Evolutionary conservation across 1,284 basidiomycete species (phyloP).

Genomic region (Sporisorium exsertum): DNA sequence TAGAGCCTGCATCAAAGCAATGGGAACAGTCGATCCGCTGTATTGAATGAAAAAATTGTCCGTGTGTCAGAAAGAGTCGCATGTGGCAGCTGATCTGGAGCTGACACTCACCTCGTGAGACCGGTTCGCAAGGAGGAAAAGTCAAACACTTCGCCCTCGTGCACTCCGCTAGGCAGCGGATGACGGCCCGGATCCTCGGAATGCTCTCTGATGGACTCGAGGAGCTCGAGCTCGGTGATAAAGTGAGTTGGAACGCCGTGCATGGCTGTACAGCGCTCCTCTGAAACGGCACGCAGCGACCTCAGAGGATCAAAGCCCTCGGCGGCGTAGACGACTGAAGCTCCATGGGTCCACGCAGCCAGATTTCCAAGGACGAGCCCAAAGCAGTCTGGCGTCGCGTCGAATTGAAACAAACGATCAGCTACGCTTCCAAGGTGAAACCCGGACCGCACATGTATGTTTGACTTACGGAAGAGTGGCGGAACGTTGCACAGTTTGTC

Average conservation of each 20-base stretch:
- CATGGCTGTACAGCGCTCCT: constrained; percentile 80
- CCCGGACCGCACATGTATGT: not conserved
- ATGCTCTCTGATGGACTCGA: constrained; percentile 73
- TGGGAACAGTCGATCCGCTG: constrained; percentile 81
- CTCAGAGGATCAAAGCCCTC: constrained; percentile 76
- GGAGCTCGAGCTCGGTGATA: constrained; percentile 74
- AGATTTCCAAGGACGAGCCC: constrained; percentile 85
- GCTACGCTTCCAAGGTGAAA: not conserved
- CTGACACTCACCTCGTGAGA: constrained; percentile 73
- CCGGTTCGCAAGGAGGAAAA: constrained; percentile 75
- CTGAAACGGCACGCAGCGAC: constrained; percentile 77
- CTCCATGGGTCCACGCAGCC: constrained; percentile 80
- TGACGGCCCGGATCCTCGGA: constrained; percentile 15
- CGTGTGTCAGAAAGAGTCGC: not conserved
- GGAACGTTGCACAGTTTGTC: constrained; percentile 58
- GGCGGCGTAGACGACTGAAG: constrained; percentile 81
- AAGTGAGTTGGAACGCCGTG: constrained; percentile 89
- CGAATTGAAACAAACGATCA: not conserved
- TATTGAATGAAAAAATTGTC: not conserved
- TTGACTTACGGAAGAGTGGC: constrained; percentile 52
- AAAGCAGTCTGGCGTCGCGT: constrained; percentile 75
- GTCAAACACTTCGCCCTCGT: constrained; percentile 42
- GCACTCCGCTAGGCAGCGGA: constrained; percentile 37
- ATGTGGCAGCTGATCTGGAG: not conserved
- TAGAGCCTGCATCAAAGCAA: constrained; percentile 76